Evolutionary conservation across 305 asterid genomes (phyloP), one percentile per base, ranked within the genome.

Genomic region (Fraxinus baroniana): DNA sequence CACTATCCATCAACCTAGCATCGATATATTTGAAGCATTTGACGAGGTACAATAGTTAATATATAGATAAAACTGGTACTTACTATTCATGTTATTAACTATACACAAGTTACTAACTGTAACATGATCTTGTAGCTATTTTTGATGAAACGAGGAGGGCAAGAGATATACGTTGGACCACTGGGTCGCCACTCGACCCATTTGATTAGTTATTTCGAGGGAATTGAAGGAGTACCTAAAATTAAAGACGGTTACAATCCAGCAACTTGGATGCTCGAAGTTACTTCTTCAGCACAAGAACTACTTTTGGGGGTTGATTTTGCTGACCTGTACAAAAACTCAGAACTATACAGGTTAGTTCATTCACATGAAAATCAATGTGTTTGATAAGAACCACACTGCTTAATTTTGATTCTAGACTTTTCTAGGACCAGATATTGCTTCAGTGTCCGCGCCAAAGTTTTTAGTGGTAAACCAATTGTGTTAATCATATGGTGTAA

Each of bases 231-330:
- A 74, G 93, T 91, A 37, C 36, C 88, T 7, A 89, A 89, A 86
- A 90, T 90, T 71, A 89, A 88, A 87, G 92, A 91, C 5, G 90
- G 93, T 20, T 84, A 89, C 84, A 91, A 91, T 83, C 95, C 95
- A 39, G 95, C 95, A 52, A 90, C 95, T 2, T 91, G 95, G 95
- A 91, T 91, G 95, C 28, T 91, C 79, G 93, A 86, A 86, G 91
- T 89, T 80, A 87, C 95, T 15, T 60, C 90, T 70, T 83, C 95
- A 5, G 81, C 95, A 15, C 94, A 90, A 84, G 94, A 91, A 85
- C 83, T 85, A 39, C 74, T 89, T 37, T 78, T 86, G 66, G 94
- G 92, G 17, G 83, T 89, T 37, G 88, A 91, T 79, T 90, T 91
- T 76, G 70, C 88, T 18, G 90, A 91, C 2, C 68, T 75, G 32